Evolutionary conservation across 805 yeast genomes (phyloP), one percentile per base, ranked within the genome.

Genomic region (Sugiyamaella boreocaroliniensis): DNA sequence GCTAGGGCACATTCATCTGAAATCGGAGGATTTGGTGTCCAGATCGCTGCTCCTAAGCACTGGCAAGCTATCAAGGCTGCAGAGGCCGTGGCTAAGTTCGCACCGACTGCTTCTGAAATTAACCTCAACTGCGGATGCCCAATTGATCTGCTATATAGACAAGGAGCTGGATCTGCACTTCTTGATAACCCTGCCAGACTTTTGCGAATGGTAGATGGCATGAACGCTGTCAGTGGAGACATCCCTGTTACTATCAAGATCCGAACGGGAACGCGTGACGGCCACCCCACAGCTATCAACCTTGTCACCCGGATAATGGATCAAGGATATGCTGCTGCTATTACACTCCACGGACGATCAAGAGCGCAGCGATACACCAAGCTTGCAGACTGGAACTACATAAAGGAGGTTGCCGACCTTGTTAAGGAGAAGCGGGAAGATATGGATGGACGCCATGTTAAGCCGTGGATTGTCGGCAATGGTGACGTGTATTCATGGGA

Each of bases 111-210:
- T n/a, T 78, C 85, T 29, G 98, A 93, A 64, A 73, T 93, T 58
- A 93, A 93, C 66, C 77, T 93, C 63, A 93, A 93, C 70, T 85
- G 96, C 65, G 99, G 99, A 2, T 93, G 99, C 68, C 99, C 99
- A 14, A 93, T 93, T 60, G 99, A 95, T 66, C 76, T 93, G 61
- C 74, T 93, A n/a, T 93, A 83, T 68, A 80, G 92, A 60, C 89
- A 86, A 65, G 99, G 99, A 42, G 95, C 95, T 56, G 99, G 99
- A 1, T 83, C 95, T 40, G 98, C 96, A 0, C 76, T 93, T 51
- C 72, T 93, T 76, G 97, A 89, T 57, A 89, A 86, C 62, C 95
- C 96, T 9, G 83, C 95, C 2, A 81, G 87, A 63, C 71, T 90
- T 70, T 65, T 85, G 43, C 77, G 95, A 58, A 82, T 89, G 62